A percentile compares a stretch with the other conserved stretches of the same genome.
phyloP scores from a whole-genome alignment of 257 asterid species.

The Apocynum venetum region DNA sequence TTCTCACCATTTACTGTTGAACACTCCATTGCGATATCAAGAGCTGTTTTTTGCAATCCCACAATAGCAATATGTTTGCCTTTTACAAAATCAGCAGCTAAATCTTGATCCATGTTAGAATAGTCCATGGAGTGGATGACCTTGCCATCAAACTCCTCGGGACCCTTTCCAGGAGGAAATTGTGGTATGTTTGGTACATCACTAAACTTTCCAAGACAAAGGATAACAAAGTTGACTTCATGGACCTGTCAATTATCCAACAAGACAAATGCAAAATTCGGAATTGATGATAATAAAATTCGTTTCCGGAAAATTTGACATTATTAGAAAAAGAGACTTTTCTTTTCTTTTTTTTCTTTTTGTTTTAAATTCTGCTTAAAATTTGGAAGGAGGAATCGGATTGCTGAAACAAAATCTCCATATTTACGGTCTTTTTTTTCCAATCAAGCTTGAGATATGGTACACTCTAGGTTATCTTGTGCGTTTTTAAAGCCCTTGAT shows the following conservation, averaged over 20 bases:
- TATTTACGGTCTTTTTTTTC: too few relatives aligned
- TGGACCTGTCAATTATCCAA: conserved; percentile 23
- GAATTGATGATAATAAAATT: too few relatives aligned
- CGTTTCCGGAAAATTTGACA: too few relatives aligned
- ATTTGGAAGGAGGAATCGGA: too few relatives aligned
- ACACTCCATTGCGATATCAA: conserved; percentile 47
- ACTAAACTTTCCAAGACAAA: conserved; percentile 41
- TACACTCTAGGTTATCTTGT: too few relatives aligned
- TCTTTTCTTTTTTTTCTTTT: too few relatives aligned
- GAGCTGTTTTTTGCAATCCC: conserved; percentile 49
- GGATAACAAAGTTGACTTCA: conserved; percentile 33
- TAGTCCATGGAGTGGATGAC: conserved; percentile 51
- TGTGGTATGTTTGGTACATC: conserved; percentile 41
- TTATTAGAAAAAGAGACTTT: too few relatives aligned
- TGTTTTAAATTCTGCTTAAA: too few relatives aligned
- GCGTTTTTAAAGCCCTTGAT: too few relatives aligned
- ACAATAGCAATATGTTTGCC: conserved; percentile 39
- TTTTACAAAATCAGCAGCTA: conserved; percentile 25
- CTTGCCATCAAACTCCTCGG: conserved; percentile 37
- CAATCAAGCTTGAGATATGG: too few relatives aligned
- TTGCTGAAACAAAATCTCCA: too few relatives aligned
- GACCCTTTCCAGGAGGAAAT: conserved; percentile 36
- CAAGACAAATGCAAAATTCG: background rate
- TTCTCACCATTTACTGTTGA: conserved; percentile 32
- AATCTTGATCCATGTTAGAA: conserved; percentile 29